Evolutionary conservation across 768 basidiomycete genomes (phyloP), one percentile per base, ranked within the genome.

Genomic region (Pleurotus giganteus): DNA sequence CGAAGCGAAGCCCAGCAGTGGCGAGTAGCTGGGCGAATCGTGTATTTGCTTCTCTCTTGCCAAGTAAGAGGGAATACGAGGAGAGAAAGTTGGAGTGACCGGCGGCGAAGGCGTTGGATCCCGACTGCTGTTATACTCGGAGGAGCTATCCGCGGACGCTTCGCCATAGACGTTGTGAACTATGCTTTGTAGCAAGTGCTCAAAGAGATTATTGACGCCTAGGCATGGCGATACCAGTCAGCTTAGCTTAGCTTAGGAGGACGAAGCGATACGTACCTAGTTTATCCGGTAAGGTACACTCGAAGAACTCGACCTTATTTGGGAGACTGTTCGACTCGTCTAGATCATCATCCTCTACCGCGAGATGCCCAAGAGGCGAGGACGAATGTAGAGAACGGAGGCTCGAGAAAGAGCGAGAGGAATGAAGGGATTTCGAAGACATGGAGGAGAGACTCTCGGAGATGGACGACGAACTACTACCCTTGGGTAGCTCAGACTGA

Each of bases 231-330:
- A n/a, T n/a, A n/a, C n/a, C n/a, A 32, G 15, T 36, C 28, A 36
- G 19, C 2, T 19, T 23, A 36, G 1, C 11, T 50, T 26, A 15
- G 13, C 2, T 1, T 6, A 32, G 12, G n/a, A 11, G 23, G 12
- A 9, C 9, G 29, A 29, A 23, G 24, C 19, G 19, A 32, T 4
- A 32, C 49, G 11, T 26, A 21, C 32, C 49, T 13, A 50, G 8
- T 26, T 24, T 37, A 26, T 50, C 49, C 1, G 34, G 11, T 26
- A 50, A 37, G 4, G n/a, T 15, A n/a, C 49, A 50, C 36, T 50
- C 49, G 32, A 50, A 36, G 49, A 50, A 50, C 24, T 36, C 49
- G 11, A 50, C 34, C 24, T 26, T 50, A 24, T 50, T 50, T 11
- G 49, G 49, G 17, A 50, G 32, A 32, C 49, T 36, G 23, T 50